Percentiles rank a stretch among this genome's conserved stretches.
phyloP scores from a whole-genome alignment of 2,329 filamentous ascomycete genomes.

The Microcyclosporella mali region DNA sequence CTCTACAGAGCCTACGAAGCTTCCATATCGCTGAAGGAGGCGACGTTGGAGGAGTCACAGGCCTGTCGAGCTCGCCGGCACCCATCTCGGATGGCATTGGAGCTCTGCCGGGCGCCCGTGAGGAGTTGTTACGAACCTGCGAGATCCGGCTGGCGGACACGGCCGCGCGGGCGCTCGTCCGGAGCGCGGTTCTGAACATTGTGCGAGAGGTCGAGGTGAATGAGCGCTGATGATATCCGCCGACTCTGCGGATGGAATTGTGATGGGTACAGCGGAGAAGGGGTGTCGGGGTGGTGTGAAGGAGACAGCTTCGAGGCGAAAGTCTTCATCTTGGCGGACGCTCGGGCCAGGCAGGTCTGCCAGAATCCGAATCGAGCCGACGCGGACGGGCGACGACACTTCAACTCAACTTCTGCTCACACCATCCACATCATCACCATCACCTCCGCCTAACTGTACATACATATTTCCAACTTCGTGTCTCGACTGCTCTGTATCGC shows the following conservation, averaged over 20 bases:
- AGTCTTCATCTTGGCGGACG: conserved; percentile 2
- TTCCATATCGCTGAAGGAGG: conserved; percentile 22
- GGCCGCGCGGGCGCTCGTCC: conserved; percentile 92
- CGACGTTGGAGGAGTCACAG: conserved; percentile 31
- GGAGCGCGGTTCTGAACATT: conserved; percentile 97
- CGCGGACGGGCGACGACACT: too few relatives aligned
- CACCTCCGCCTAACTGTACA: too few relatives aligned
- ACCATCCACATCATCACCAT: too few relatives aligned
- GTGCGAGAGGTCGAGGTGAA: conserved; percentile 38
- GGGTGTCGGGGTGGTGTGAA: conserved; percentile 17
- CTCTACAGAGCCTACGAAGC: conserved; percentile 34
- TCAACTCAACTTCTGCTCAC: too few relatives aligned
- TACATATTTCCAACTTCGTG: too few relatives aligned
- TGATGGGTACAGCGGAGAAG: conserved; percentile 19
- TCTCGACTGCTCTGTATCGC: too few relatives aligned
- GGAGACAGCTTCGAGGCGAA: too few relatives aligned
- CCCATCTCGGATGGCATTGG: conserved; percentile 34
- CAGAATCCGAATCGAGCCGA: too few relatives aligned
- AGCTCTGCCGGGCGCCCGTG: conserved; percentile 39
- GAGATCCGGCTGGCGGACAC: conserved; percentile 86
- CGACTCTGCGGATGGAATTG: conserved; percentile 23
- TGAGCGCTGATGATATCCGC: not conserved
- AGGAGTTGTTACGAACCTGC: conserved; percentile 66
- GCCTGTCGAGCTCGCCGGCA: conserved; percentile 25
- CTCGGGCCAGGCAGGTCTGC: too few relatives aligned